Evolutionary conservation across 2,329 filamentous ascomycete species (phyloP).

Genomic region (Claviceps arundinis): DNA sequence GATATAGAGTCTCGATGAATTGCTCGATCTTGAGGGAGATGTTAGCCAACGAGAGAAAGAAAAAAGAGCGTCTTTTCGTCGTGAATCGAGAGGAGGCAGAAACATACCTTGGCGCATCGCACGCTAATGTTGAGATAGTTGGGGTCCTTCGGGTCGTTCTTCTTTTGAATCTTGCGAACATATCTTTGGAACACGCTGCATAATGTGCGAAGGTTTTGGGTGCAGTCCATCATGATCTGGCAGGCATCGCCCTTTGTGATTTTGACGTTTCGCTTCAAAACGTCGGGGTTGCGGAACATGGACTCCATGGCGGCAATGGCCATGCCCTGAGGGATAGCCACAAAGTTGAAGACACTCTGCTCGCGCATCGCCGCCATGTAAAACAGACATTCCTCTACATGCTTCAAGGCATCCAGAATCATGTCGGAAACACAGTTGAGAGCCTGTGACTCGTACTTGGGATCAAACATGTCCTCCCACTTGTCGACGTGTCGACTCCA

Average conservation of each 20-base stretch:
- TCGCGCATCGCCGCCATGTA: conserved; percentile 92
- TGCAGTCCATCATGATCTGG: conserved; percentile 80
- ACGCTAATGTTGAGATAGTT: conserved; percentile 87
- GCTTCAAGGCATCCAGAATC: conserved; percentile 77
- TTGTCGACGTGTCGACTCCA: conserved; percentile 91
- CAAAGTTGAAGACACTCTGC: conserved; percentile 98
- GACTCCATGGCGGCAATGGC: conserved; percentile 88
- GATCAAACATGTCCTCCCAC: conserved; percentile 82
- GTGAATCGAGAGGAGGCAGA: background rate
- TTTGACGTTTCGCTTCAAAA: conserved; percentile 84
- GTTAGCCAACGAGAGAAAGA: background rate
- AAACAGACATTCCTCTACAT: conserved; percentile 88
- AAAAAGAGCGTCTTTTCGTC: no score
- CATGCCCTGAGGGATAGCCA: conserved; percentile 93
- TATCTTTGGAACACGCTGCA: conserved; percentile 75
- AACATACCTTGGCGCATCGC: conserved; percentile 64
- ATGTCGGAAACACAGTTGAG: conserved; percentile 84
- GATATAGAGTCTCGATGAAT: conserved; percentile 91
- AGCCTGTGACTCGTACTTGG: conserved; percentile 62
- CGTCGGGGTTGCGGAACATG: conserved; percentile 78
- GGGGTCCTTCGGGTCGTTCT: conserved; percentile 87
- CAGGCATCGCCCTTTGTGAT: conserved; percentile 94
- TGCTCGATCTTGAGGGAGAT: conserved; percentile 58
- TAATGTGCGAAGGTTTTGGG: conserved; percentile 72
- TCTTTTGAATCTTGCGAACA: conserved; percentile 70